phyloP scores from a whole-genome alignment of 257 asterid species.

The Forsythia suspensa region DNA sequence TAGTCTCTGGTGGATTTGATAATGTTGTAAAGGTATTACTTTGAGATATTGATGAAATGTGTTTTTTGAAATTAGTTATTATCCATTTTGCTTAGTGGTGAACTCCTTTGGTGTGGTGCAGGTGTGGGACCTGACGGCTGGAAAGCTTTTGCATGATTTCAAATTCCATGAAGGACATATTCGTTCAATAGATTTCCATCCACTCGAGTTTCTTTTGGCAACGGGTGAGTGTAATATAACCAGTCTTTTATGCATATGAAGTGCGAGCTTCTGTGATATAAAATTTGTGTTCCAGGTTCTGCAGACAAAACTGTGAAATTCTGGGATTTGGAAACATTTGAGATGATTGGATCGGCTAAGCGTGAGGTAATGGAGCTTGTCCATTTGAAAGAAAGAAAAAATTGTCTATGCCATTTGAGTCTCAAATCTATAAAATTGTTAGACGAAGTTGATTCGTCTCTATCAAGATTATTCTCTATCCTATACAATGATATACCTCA shows the following conservation, averaged over 20 bases:
- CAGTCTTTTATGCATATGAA: constrained; percentile 9
- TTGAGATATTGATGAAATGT: constrained; percentile 8
- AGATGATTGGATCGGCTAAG: constrained; percentile 94
- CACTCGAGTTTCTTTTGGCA: constrained; percentile 92
- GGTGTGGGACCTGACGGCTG: constrained; percentile 99
- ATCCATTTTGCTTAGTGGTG: constrained; percentile 18
- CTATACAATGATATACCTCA: neutral
- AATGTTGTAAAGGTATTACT: constrained; percentile 82
- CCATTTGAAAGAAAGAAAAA: constrained; percentile 14
- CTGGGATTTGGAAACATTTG: constrained; percentile 99
- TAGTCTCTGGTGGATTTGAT: constrained; percentile 97
- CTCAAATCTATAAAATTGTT: neutral
- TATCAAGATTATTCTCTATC: neutral
- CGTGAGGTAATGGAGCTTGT: constrained; percentile 64
- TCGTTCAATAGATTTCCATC: constrained; percentile 94
- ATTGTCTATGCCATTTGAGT: neutral
- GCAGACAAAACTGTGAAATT: constrained; percentile 95
- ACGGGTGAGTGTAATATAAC: constrained; percentile 56
- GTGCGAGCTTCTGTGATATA: constrained; percentile 1
- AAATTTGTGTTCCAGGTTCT: constrained; percentile 64
- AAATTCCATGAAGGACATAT: constrained; percentile 93
- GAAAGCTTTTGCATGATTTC: constrained; percentile 95
- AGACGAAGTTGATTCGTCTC: neutral
- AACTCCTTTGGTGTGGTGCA: constrained; percentile 34
- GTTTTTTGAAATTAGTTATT: constrained; percentile 12